Evolutionary conservation across 2,329 filamentous ascomycete species (phyloP).

Genomic region (Ophiostoma himal-ulmi): DNA sequence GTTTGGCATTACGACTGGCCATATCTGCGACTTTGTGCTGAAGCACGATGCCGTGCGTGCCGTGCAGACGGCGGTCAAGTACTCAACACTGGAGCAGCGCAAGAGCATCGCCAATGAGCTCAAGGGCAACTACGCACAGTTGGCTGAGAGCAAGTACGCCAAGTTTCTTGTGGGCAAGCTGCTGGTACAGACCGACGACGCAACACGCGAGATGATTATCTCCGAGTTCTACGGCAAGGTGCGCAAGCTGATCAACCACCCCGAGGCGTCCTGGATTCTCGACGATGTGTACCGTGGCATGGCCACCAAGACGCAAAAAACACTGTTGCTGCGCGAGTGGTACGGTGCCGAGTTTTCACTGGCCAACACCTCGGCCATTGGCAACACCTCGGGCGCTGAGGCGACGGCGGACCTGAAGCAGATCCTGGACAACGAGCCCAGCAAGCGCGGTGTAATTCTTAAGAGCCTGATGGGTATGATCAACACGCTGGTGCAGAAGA

Average conservation of each 20-base stretch:
- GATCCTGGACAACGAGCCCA: constrained; percentile 71
- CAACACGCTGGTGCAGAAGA: constrained; percentile 91
- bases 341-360: constrained; percentile 91
- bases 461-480: constrained; percentile 78
- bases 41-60: constrained; percentile 98
- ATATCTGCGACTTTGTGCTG: constrained; percentile 91
- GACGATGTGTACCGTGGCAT: constrained; percentile 93
- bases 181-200: constrained; percentile 81
- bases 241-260: constrained; percentile 87
- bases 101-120: constrained; percentile 83
- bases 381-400: constrained; percentile 24
- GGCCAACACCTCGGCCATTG: constrained; percentile 38
- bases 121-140: constrained; percentile 71
- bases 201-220: constrained; percentile 82
- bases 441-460: constrained; percentile 84
- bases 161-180: constrained; percentile 97
- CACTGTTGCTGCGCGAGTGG: constrained; percentile 83
- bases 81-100: constrained; percentile 77
- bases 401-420: constrained; percentile 63
- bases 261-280: constrained; percentile 94
- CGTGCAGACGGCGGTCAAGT: constrained; percentile 95
- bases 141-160: constrained; percentile 93
- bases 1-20: constrained; percentile 83
- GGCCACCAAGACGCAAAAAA: constrained; percentile 80
- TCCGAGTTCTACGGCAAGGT: constrained; percentile 94